Evolutionary conservation across 768 basidiomycete genomes (phyloP).

Genomic region (Exidia glandulosa): DNA sequence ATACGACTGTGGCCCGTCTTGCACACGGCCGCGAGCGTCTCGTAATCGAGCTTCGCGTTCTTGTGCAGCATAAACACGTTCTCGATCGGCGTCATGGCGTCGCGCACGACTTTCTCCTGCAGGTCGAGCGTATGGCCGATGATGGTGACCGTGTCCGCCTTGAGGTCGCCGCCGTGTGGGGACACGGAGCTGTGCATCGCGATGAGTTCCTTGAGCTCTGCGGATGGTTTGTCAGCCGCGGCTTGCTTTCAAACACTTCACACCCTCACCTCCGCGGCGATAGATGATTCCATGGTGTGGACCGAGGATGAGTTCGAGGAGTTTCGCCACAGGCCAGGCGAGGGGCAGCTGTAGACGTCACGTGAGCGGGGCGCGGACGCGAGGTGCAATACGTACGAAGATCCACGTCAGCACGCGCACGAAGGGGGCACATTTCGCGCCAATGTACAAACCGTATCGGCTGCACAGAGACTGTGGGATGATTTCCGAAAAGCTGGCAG

Average conservation of each 20-base stretch:
- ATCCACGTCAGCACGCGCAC: conserved; percentile 61
- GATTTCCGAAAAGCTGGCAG: conserved; percentile 65
- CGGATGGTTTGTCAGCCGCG: neutral
- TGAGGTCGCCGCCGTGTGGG: conserved; percentile 70
- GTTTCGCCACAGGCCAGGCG: conserved; percentile 77
- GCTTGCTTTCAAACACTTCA: neutral
- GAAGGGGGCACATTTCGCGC: conserved; percentile 65
- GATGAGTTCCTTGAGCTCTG: conserved; percentile 81
- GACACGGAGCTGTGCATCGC: conserved; percentile 72
- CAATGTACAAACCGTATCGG: conserved; percentile 72
- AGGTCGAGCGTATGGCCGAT: conserved; percentile 83
- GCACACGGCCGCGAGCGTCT: conserved; percentile 63
- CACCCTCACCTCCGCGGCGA: conserved; percentile 45
- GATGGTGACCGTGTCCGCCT: conserved; percentile 78
- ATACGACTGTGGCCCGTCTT: conserved; percentile 75
- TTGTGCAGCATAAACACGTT: conserved; percentile 83
- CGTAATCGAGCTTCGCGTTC: conserved; percentile 72
- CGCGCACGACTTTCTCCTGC: conserved; percentile 69
- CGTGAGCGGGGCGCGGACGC: neutral
- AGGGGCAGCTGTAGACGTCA: conserved; percentile 58
- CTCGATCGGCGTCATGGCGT: conserved; percentile 29
- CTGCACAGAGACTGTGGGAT: conserved; percentile 66
- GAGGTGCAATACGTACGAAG: conserved; percentile 22
- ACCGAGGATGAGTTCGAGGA: conserved; percentile 68
- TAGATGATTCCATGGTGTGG: conserved; percentile 88